phyloP scores from a whole-genome alignment of 306 rosid species.

The Amphicarpaea edgeworthii region DNA sequence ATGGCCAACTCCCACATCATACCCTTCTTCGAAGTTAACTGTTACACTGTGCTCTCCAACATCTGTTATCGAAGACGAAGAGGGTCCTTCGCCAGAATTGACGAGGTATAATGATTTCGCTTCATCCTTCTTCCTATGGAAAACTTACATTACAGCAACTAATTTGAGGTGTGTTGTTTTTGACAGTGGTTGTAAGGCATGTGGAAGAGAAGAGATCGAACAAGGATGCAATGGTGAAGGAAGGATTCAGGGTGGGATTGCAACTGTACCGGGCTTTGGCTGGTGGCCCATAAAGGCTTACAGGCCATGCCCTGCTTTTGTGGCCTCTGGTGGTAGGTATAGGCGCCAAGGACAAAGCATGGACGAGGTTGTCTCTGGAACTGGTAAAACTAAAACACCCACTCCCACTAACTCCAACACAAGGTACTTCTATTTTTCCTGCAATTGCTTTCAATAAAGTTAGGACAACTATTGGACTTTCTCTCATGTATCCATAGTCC shows the following conservation, averaged over 20 bases:
- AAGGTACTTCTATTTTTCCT: slow-evolving; percentile 46
- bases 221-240: slow-evolving; percentile 95
- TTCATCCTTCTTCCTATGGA: background rate
- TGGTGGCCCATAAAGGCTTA: slow-evolving; percentile 99
- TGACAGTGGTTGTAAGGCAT: slow-evolving; percentile 78
- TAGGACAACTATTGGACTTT: background rate
- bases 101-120: background rate
- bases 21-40: slow-evolving; percentile 39
- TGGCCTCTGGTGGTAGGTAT: slow-evolving; percentile 88
- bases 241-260: slow-evolving; percentile 97
- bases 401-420: slow-evolving; percentile 44
- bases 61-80: slow-evolving; percentile 66
- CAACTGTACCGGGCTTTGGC: slow-evolving; percentile 92
- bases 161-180: background rate
- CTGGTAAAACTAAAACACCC: slow-evolving; percentile 49
- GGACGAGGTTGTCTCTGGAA: slow-evolving; percentile 95
- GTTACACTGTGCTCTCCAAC: slow-evolving; percentile 57
- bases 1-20: slow-evolving; percentile 41
- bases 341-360: slow-evolving; percentile 86
- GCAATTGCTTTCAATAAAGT: too few species aligned
- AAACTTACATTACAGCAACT: too few species aligned
- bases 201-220: slow-evolving; percentile 87
- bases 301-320: slow-evolving; percentile 91
- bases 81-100: slow-evolving; percentile 51
- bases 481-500: background rate